Evolutionary conservation across 768 basidiomycete genomes (phyloP), one percentile per base, ranked within the genome.

Genomic region (Termitomyces titanicus): DNA sequence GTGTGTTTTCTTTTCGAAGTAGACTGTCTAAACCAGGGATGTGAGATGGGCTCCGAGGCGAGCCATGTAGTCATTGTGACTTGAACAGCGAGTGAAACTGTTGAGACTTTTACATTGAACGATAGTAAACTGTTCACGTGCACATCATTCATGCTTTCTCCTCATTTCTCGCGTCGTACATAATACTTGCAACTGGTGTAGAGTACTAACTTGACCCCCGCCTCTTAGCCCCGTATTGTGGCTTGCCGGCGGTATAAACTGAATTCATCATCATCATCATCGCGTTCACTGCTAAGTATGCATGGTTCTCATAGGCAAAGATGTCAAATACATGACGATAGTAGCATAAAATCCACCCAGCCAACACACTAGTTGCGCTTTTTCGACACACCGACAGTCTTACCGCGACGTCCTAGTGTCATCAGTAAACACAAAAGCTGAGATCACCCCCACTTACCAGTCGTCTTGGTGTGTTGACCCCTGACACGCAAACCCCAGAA

Each of bases 391-490:
- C 92, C 93, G 64, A 94, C 93, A 56, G 93, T 94, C 82, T 95
- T 95, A 59, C 93, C 93, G 60, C 92, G 92, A 76, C 92, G 92
- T 72, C 92, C 92, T 93, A 64, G 47, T 40, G 24, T 0, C 34
- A 64, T 52, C 61, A 55, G 54, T 31, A 29, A 47, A 17, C 33
- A 22, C 3, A 37, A 35, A 20, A 15, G 12, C 47, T 13, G 13
- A 11, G 11, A 10, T 22, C 40, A 34, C 10, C 5, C 12, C n/a
- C 5, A 72, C 84, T 56, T 64, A 87, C 94, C 94, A 51, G 96
- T 98, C 51, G 96, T 98, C 82, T 98, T 98, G 63, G 97, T 99
- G 83, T 98, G 97, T 70, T 99, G 97, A 66, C 97, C 97, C 64
- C 97, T 81, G 53, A 98, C 97, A 68, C 96, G 88, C 60, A 96